Percentiles rank a stretch among this genome's conserved stretches.
Evolutionary conservation across 345 rosid genomes (phyloP).

Genomic region (Hibiscus mutabilis): DNA sequence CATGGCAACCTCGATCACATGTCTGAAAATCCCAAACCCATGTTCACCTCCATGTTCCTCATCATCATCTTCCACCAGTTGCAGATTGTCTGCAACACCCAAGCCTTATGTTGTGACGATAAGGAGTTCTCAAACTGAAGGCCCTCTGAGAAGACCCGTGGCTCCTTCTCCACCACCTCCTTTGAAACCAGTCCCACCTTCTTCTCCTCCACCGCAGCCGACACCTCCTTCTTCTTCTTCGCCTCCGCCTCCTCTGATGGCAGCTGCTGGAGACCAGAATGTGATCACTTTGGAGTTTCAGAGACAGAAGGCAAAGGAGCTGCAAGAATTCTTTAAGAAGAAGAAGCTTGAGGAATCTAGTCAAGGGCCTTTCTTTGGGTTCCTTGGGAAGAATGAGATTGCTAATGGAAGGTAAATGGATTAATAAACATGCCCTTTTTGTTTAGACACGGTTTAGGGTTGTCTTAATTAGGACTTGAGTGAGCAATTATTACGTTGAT

Average conservation of each 20-base stretch:
- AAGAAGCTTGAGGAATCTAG: slow-evolving; percentile 80
- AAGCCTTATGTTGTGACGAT: slow-evolving; percentile 39
- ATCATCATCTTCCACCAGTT: slow-evolving; percentile 26
- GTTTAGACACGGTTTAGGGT: not conserved
- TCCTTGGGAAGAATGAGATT: slow-evolving; percentile 78
- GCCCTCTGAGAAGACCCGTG: slow-evolving; percentile 82
- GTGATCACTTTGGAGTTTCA: slow-evolving; percentile 72
- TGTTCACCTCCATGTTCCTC: slow-evolving; percentile 23
- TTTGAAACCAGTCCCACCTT: slow-evolving; percentile 35
- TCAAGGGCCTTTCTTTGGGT: slow-evolving; percentile 92
- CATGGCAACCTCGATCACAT: slow-evolving; percentile 55
- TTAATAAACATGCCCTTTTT: not conserved
- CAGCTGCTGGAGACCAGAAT: slow-evolving; percentile 28
- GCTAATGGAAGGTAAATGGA: slow-evolving; percentile 70
- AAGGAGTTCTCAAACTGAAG: slow-evolving; percentile 73
- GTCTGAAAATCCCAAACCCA: slow-evolving; percentile 51
- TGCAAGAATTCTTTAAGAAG: slow-evolving; percentile 78
- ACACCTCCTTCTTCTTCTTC: slow-evolving; percentile 23
- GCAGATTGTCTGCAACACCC: slow-evolving; percentile 35
- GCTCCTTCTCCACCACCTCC: slow-evolving; percentile 60
- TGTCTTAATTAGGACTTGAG: not conserved
- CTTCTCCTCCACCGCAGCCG: slow-evolving; percentile 19
- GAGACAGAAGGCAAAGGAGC: slow-evolving; percentile 84
- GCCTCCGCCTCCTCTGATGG: slow-evolving; percentile 12
- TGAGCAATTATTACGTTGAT: not conserved